phyloP scores from a whole-genome alignment of 768 basidiomycete species.

The Royoungia palumana region DNA sequence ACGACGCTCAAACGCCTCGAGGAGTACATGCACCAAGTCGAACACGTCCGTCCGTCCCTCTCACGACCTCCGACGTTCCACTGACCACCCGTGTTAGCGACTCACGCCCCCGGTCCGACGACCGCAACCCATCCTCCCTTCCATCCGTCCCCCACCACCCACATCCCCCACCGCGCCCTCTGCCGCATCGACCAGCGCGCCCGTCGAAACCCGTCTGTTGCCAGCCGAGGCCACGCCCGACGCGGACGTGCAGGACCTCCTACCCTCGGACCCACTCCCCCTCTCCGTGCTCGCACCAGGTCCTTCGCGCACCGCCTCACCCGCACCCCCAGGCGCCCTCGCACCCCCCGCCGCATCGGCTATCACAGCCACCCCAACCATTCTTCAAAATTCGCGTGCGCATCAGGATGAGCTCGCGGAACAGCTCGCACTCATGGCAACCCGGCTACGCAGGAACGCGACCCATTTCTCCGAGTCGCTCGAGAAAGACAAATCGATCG shows the following conservation, averaged over 20 bases:
- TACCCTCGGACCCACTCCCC: conserved; percentile 35
- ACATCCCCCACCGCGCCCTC: conserved; percentile 5
- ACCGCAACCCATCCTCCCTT: conserved; percentile 51
- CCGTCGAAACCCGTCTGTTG: conserved; percentile 21
- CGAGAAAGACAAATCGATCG: conserved; percentile 67
- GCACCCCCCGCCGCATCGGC: conserved; percentile 34
- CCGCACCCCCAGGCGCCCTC: conserved; percentile 23
- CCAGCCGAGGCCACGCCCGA: conserved; percentile 19
- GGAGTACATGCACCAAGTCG: conserved; percentile 45
- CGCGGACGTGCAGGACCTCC: conserved; percentile 31
- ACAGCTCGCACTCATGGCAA: conserved; percentile 81
- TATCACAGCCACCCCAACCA: conserved; percentile 35
- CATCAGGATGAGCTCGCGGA: conserved; percentile 72
- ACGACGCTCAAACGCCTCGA: conserved; percentile 57
- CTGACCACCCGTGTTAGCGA: conserved; percentile 31
- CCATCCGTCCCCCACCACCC: conserved; percentile 43
- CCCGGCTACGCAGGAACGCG: conserved; percentile 82
- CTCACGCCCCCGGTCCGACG: conserved; percentile 38
- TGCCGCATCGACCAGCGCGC: conserved; percentile 2
- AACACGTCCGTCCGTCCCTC: conserved; percentile 40
- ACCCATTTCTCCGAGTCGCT: conserved; percentile 72
- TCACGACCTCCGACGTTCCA: no score
- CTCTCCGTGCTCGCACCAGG: conserved; percentile 7
- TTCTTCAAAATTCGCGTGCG: conserved; percentile 53
- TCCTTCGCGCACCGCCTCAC: conserved; percentile 2